Evolutionary conservation across 2,329 filamentous ascomycete genomes (phyloP), one percentile per base, ranked within the genome.

Genomic region (Fusarium abutilonis): DNA sequence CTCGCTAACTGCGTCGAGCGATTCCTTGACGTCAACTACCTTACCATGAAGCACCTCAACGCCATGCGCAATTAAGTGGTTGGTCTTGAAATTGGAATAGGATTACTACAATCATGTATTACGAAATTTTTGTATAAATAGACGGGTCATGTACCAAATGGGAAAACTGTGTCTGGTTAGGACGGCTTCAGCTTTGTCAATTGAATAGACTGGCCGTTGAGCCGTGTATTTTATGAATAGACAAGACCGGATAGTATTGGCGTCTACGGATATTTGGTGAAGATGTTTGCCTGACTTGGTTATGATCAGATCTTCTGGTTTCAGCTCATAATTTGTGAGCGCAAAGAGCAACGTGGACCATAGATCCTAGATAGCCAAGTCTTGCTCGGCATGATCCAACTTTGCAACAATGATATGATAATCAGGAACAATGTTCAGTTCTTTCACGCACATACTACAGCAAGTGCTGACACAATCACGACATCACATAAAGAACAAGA

Each of bases 1-100:
- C 85, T 97, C 75, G 83, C 88, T 75, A 97, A 97, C 81, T 99
- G 95, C 73, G 93, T 98, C 53, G 91, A 97, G 72, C 85, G 95
- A 53, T 98, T 96, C 79, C 84, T 98, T 79, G 95, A 99, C 77
- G 86, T 93, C 63, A 95, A 94, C 78, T 79, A 91, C 66, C 81
- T 92, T 49, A 90, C 96, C n/a, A 81, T 97, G 77, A 89, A 88
- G 82, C 90, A 97, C 75, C 79, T 98, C 72, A 88, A 95, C 75
- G 84, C 73, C 62, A 78, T 85, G 79, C 80, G 83, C 31, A 67
- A 61, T 45, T 70, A 56, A 46, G 11, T 4, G 26, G 6, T 9
- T 9, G 23, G 9, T 11, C 11, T 28, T 8, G 6, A 14, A 8
- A 39, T 10, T 17, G 31, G 28, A 17, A 29, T 17, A 9, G 26